A percentile compares a stretch with the other conserved stretches of the same genome.
Conservation (phyloP, 225 moss, liverwort and hornwort species). For the Marchantia paleacea region DNA sequence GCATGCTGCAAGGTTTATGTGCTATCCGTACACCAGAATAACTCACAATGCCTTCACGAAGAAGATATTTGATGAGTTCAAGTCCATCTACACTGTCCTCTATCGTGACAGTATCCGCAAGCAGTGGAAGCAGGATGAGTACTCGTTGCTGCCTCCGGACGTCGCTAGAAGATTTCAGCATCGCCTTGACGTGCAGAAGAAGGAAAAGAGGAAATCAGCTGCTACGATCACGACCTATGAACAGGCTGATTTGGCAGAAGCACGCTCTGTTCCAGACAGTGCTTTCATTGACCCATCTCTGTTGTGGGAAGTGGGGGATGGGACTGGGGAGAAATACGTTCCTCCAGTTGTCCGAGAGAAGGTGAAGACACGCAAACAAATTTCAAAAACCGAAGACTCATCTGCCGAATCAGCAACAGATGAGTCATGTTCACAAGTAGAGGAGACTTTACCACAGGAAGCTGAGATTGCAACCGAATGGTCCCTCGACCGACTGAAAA, state of each 20-base stretch:
- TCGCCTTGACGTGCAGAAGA: slow-evolving; percentile 27
- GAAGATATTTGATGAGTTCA: slow-evolving; percentile 45
- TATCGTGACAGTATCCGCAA: slow-evolving; percentile 31
- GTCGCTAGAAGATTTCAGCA: slow-evolving; percentile 27
- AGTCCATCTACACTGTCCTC: slow-evolving; percentile 25
- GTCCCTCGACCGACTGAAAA: slow-evolving; percentile 37
- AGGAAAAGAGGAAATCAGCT: slow-evolving; percentile 19
- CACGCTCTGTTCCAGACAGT: slow-evolving; percentile 32
- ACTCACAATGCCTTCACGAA: slow-evolving; percentile 4
- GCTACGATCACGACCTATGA: slow-evolving; percentile 7
- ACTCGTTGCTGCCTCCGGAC: slow-evolving; percentile 26
- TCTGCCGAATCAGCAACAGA: neutral
- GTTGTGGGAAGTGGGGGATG: slow-evolving; percentile 37
- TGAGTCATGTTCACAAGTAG: neutral
- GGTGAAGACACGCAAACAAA: slow-evolving; percentile 42
- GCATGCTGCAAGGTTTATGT: slow-evolving; percentile 21
- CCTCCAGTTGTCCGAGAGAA: slow-evolving; percentile 29
- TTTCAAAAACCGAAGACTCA: too few relatives aligned
- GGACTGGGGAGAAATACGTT: slow-evolving; percentile 32
- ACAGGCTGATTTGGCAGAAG: slow-evolving; percentile 27
- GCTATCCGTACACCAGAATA: slow-evolving; percentile 23
- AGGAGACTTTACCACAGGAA: neutral
- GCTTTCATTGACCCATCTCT: slow-evolving; percentile 12
- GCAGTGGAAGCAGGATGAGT: slow-evolving; percentile 17
- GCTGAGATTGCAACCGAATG: neutral